Base-by-base conservation (phyloP, 116 monocot species). In the Iris pallida region DNA sequence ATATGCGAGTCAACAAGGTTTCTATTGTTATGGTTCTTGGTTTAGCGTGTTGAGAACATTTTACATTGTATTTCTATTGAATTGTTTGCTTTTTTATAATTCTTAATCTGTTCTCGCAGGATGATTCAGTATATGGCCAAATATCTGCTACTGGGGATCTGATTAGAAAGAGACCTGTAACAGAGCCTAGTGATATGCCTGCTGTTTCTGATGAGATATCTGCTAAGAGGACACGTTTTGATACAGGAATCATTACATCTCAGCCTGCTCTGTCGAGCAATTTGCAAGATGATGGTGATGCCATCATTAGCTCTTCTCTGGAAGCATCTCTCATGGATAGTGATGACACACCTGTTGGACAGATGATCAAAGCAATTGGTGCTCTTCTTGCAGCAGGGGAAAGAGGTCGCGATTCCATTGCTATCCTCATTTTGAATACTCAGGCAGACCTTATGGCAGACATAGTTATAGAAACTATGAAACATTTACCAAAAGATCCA, bases 361-460 rank as follows among this genome's bases (percentile, higher is more conserved):
- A 99, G 75, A 90, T 99, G 99, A 93, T 91, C 71, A 80, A 76
- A 43, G 82, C 93, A 70, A 93, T 93, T 78, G 93, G 84, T 66
- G 93, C 94, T 71, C 75, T 99, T 48, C 63, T 93, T 16, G 99
- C 90, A 59, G 88, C 90, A 79, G 90, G 99, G 47, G 88, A 93
- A 75, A 90, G 86, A 91, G 99, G 94, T 68, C 79, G 71, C 59
- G 75, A 78, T 17, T 86, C 93, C 9, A 84, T 99, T 55, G 88
- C 88, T 7, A 74, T 99, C 68, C 79, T 99, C 47, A 75, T 99
- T 70, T 88, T 88, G 65, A 83, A 88, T 61, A 90, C 93, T 48
- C 85, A 93, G 59, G 71, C 99, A 45, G 93, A 99, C 51, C 81
- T 99, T 53, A 70, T 99, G 76, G 93, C 93, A 60, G 93, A 93